Percentiles rank a stretch among this genome's conserved stretches.
Evolutionary conservation across 2,329 filamentous ascomycete species (phyloP).

Genomic region (Diaporthe caulivora): DNA sequence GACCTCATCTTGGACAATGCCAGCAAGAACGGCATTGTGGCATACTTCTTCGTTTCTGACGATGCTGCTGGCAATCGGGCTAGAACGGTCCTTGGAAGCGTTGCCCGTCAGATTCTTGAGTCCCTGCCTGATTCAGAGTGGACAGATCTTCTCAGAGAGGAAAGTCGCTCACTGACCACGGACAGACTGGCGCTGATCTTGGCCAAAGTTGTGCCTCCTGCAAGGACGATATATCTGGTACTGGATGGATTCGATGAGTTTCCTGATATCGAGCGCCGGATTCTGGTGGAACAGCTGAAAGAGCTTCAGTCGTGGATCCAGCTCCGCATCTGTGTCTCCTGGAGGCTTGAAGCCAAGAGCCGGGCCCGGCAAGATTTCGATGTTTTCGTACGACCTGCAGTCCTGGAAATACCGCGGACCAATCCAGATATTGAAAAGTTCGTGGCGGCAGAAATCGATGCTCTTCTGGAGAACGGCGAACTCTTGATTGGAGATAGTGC

Average conservation of each 20-base stretch:
- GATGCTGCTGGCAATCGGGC: background rate
- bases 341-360: constrained; percentile 7
- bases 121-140: background rate
- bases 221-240: background rate
- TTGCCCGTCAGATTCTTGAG: constrained; percentile 2
- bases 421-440: constrained; percentile 8
- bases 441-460: background rate
- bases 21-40: background rate
- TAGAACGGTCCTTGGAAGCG: background rate
- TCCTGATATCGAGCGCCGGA: background rate
- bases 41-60: constrained; percentile 9
- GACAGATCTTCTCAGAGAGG: background rate
- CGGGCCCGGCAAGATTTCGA: constrained; percentile 6
- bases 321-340: constrained; percentile 13
- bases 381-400: background rate
- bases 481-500: background rate
- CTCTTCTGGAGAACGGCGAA: background rate
- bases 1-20: background rate
- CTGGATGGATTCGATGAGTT: background rate
- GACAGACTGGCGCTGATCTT: background rate
- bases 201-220: background rate
- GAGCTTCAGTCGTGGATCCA: constrained; percentile 8
- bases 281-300: background rate
- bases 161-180: background rate
- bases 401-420: background rate